phyloP scores from a whole-genome alignment of 2,329 filamentous ascomycete genomes.

The Colletotrichum filicis region DNA sequence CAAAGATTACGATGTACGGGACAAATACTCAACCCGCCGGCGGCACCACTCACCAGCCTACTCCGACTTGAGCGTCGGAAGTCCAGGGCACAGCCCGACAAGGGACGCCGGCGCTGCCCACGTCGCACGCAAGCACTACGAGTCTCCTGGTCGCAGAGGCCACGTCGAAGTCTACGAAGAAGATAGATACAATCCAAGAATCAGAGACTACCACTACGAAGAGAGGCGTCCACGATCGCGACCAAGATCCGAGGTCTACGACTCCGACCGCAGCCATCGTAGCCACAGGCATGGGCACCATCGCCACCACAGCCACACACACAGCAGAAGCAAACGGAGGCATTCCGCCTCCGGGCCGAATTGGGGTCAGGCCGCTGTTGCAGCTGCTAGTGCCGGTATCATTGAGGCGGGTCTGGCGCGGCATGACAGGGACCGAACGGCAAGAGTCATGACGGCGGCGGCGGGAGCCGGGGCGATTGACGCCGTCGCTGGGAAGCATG shows the following conservation, averaged over 20 bases:
- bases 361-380: constrained; percentile 22
- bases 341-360: neutral
- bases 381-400: constrained; percentile 25
- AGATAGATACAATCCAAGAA: neutral
- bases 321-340: constrained; percentile 9
- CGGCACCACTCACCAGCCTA: neutral
- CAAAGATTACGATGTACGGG: neutral
- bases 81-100: neutral
- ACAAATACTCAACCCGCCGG: neutral
- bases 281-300: neutral
- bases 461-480: constrained; percentile 22
- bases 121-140: neutral
- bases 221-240: neutral
- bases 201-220: constrained; percentile 1
- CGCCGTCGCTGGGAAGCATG: constrained; percentile 6
- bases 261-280: neutral
- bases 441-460: constrained; percentile 24
- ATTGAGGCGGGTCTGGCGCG: constrained; percentile 19
- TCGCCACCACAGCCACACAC: neutral
- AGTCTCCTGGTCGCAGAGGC: constrained; percentile 1
- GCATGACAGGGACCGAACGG: constrained; percentile 11
- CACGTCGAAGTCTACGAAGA: neutral
- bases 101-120: neutral
- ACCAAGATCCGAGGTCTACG: neutral
- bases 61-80: neutral